These are phyloP conservation scores for Lentinus brumalis DNA, from an alignment of 768 basidiomycete genomes.

Conservation along the genomic window DNA sequence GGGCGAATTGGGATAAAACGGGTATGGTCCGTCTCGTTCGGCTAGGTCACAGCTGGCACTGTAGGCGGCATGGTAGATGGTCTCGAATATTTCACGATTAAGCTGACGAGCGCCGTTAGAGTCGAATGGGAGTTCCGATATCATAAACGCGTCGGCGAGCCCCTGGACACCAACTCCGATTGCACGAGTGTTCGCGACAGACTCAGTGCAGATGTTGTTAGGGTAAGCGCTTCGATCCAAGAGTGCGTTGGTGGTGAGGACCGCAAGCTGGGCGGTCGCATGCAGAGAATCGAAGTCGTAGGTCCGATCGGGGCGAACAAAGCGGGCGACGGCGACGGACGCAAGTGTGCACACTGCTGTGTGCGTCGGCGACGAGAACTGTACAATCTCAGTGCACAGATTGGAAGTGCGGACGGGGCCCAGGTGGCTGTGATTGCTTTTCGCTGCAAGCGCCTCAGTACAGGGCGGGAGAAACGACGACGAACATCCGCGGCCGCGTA, in stretches of 20 bases:
- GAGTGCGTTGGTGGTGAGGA: not conserved
- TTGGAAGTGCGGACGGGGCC: not conserved
- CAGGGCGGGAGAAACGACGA: too few relatives aligned
- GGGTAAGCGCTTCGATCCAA: not conserved
- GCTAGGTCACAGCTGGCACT: not conserved
- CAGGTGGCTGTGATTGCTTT: not conserved
- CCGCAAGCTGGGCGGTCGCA: not conserved
- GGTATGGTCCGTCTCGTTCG: not conserved
- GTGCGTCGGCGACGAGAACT: not conserved
- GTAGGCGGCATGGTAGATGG: not conserved
- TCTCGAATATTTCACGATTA: not conserved
- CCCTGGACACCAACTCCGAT: not conserved
- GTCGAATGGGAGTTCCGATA: not conserved
- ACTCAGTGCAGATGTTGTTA: not conserved
- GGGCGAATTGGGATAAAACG: not conserved
- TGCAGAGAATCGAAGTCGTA: not conserved
- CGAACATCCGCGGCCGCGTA: too few relatives aligned
- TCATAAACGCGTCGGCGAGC: not conserved
- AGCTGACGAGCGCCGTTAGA: not conserved
- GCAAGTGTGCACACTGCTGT: not conserved
- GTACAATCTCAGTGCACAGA: not conserved
- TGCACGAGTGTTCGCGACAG: not conserved
- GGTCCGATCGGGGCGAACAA: not conserved
- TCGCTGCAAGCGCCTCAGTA: not conserved
- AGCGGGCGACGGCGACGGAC: not conserved